Evolutionary conservation across 768 basidiomycete species (phyloP).

Genomic region (Trametes gibbosa): DNA sequence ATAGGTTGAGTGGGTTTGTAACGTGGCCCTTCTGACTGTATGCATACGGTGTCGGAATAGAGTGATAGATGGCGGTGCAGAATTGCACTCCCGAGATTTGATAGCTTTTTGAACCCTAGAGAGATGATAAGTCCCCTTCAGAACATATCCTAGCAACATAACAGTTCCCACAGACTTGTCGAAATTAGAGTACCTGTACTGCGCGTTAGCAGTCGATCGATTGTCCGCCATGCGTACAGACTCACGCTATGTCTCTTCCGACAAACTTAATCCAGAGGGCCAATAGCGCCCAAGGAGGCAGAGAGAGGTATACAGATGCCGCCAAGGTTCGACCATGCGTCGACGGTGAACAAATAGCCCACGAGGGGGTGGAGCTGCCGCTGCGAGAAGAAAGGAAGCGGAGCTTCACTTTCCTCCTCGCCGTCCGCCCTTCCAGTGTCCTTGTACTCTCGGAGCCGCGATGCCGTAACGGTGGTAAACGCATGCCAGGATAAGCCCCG

Average conservation of each 20-base stretch:
- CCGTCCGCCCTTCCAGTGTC: not conserved
- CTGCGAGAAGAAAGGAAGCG: slow-evolving; percentile 2
- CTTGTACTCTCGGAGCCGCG: slow-evolving; percentile 10
- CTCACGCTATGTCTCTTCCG: not conserved
- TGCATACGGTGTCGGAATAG: too few species aligned
- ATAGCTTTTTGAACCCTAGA: too few species aligned
- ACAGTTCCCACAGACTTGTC: too few species aligned
- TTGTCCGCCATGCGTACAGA: not conserved
- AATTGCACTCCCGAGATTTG: too few species aligned
- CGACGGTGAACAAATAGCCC: not conserved
- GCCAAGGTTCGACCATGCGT: not conserved
- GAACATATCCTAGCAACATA: too few species aligned
- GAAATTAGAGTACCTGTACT: too few species aligned
- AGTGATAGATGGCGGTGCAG: too few species aligned
- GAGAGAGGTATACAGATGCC: not conserved
- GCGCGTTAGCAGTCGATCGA: too few species aligned
- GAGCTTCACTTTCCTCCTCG: not conserved
- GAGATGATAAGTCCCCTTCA: too few species aligned
- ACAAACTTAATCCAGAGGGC: not conserved
- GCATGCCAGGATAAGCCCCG: not conserved
- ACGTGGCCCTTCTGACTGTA: too few species aligned
- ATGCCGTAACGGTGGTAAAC: slow-evolving; percentile 10
- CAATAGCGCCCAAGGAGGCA: not conserved
- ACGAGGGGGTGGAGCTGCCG: slow-evolving; percentile 5
- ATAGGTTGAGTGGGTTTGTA: too few species aligned